phyloP scores from a whole-genome alignment of 495 filamentous ascomycete genomes.

The Xylaria cubensis region DNA sequence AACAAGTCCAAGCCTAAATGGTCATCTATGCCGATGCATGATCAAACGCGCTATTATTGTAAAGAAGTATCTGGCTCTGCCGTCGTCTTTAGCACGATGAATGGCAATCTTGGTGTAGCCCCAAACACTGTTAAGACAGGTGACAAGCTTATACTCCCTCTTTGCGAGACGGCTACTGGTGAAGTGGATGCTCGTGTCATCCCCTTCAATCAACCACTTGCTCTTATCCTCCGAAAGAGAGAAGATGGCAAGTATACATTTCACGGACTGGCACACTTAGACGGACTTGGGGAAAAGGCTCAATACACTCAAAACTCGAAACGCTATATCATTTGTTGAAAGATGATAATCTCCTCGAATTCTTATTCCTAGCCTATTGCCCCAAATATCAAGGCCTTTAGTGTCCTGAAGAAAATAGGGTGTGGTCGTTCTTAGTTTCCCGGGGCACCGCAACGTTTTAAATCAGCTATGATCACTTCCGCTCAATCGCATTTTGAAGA shows the following conservation, averaged over 20 bases:
- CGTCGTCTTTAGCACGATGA: neutral
- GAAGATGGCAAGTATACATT: constrained; percentile 1
- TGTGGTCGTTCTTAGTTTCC: neutral
- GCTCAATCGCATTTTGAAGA: neutral
- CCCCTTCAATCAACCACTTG: constrained; percentile 3
- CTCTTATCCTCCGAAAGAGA: neutral
- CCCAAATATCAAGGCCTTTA: neutral
- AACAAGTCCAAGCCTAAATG: no score
- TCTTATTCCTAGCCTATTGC: neutral
- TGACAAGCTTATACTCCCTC: constrained; percentile 9
- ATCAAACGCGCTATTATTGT: constrained; percentile 3
- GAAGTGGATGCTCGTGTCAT: neutral
- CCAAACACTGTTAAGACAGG: neutral
- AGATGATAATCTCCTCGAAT: neutral
- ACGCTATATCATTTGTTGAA: neutral
- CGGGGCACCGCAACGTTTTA: neutral
- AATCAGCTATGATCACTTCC: neutral
- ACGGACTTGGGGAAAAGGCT: neutral
- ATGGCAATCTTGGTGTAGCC: constrained; percentile 1
- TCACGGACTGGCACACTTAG: constrained; percentile 9
- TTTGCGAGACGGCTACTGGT: neutral
- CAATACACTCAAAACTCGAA: neutral
- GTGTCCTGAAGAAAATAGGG: neutral
- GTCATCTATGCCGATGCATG: neutral
- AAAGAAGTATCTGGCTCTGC: neutral